phyloP scores from a whole-genome alignment of 116 monocot species.

The Phalaenopsis hybrid region DNA sequence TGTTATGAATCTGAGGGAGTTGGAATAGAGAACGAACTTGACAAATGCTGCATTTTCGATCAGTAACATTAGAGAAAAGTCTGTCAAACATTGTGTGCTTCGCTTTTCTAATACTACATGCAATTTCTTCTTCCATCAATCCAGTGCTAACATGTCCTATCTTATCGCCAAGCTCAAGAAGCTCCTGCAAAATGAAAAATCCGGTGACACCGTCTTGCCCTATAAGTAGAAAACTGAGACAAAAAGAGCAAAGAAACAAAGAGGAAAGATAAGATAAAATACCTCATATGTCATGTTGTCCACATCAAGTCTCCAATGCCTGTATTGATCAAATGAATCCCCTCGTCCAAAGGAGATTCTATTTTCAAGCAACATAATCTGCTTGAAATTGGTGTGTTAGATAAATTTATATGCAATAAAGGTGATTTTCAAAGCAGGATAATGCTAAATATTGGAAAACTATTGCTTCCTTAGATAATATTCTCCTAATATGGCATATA shows the following conservation, averaged over 20 bases:
- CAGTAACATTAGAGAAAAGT: constrained; percentile 33
- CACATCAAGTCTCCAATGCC: constrained; percentile 83
- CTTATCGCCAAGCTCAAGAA: constrained; percentile 78
- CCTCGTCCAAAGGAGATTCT: constrained; percentile 58
- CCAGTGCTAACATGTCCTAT: constrained; percentile 92
- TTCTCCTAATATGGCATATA: too few species aligned
- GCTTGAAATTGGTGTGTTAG: constrained; percentile 10
- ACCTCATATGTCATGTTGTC: constrained; percentile 97
- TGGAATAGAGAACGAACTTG: constrained; percentile 35
- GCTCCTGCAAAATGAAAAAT: constrained; percentile 40
- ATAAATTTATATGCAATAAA: too few species aligned
- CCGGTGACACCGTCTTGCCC: too few species aligned
- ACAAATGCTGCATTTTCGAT: constrained; percentile 86
- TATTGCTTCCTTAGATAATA: too few species aligned
- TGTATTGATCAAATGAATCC: constrained; percentile 58
- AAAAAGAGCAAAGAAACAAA: neutral
- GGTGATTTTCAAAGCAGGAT: too few species aligned
- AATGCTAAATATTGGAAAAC: too few species aligned
- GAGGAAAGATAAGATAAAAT: neutral
- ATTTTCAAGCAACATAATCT: constrained; percentile 84
- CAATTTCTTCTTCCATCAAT: constrained; percentile 83
- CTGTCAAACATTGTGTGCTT: constrained; percentile 35
- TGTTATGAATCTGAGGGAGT: neutral
- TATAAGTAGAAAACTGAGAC: neutral
- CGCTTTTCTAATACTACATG: constrained; percentile 41